Base-by-base conservation (phyloP, 1,284 basidiomycete species). In the Moesziomyces sp. region DNA sequence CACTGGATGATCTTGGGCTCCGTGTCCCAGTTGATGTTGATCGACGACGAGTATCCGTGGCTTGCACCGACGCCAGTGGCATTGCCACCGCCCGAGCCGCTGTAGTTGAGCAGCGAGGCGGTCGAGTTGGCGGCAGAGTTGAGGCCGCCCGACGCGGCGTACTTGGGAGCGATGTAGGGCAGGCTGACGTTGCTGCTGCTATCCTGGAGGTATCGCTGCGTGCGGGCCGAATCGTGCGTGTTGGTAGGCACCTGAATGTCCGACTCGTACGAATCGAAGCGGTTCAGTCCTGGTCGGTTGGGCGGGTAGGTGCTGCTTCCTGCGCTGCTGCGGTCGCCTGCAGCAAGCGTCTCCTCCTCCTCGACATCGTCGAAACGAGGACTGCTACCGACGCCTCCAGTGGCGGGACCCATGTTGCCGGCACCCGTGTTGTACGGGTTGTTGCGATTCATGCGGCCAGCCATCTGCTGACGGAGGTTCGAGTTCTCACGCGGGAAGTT, bases 1-100 rank as follows among this genome's bases (percentile, higher is more conserved):
- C 75, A 77, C 61, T 74, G 62, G 24, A 77, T 71, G 55, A 77
- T 77, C 64, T 67, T 66, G 26, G 73, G 73, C 51, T 68, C 57
- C 28, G 28, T 57, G 23, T 64, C 64, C 59, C 59, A 73, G 52
- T 73, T 52, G 56, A 66, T 53, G 58, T 65, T 58, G 52, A 63
- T 43, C 49, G 59, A 58, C 6, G 63, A 63, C 9, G 55, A 58
- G 66, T 69, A 62, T 9, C 64, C 64, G 43, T 67, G 64, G 35
- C 53, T 51, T 2, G 59, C 65, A 42, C 52, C 59, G n/a, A 58
- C 65, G 26, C 30, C 28, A 46, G 38, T 55, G 44, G 28, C 54
- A 34, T 65, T 58, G 23, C 59, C 65, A 26, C 55, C 54, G 35
- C 58, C 65, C 2, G 50, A 42, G 28, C 58, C 62, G 46, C 51